Base-by-base conservation (phyloP, 2,329 filamentous ascomycete genomes). In the Tolypocladium album region DNA sequence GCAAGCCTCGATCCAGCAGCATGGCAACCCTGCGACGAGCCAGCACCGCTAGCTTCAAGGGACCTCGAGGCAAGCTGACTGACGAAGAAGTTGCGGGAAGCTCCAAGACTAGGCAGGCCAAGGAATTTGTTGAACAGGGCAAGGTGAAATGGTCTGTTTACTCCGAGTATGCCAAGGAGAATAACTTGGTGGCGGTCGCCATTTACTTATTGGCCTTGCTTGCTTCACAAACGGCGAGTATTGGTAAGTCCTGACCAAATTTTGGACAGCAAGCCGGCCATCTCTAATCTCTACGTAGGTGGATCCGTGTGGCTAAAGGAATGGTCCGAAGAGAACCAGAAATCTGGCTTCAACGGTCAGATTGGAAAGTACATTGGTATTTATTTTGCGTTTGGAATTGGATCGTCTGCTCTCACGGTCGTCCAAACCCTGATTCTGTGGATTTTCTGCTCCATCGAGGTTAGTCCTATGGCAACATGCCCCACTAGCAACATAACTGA, bases 381-480 rank as follows among this genome's bases (percentile, higher is more conserved):
- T 64, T 99, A 99, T 76, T 94, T 99, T 75, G 91, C 89, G 20
- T 90, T 99, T 74, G 95, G 94, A 56, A 83, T 99, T 58, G 93
- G 93, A 39, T 88, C 90, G 34, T 88, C 94, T 47, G 81, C 84
- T 52, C 79, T 99, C 64, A 93, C 95, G 3, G 91, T 97, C 50
- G 70, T 95, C 38, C 94, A 97, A 75, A 97, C 93, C 7, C 78
- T 99, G 66, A 92, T 99, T 64, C 80, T 99, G 36, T 99, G 94
- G 94, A 97, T 99, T 65, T 97, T 99, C 78, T 99, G 95, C 77
- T 97, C 94, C 5, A 99, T 99, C 64, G 94, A 99, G 83, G 88
- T 90, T 78, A 58, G 76, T 71, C 6, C n/a, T 20, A 39, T 55
- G 15, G 38, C 5, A 31, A 27, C 3, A 36, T 31, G 9, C 42